phyloP scores from a whole-genome alignment of 2,329 filamentous ascomycete genomes.

The Purpureocillium takamizusanense region DNA sequence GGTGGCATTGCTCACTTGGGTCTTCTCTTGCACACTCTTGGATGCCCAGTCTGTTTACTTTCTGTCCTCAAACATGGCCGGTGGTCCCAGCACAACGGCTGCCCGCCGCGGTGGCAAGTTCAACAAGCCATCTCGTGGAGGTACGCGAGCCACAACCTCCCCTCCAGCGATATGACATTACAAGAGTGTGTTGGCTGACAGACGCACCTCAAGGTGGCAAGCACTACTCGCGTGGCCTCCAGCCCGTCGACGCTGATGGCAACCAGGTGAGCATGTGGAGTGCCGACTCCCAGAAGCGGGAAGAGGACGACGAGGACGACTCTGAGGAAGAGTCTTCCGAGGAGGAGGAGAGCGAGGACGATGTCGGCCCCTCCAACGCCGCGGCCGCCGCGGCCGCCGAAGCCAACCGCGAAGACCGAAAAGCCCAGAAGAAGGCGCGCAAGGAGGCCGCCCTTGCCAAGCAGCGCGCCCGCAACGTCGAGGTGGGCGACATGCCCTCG shows the following conservation, averaged over 20 bases:
- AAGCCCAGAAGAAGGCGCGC: slow-evolving; percentile 77
- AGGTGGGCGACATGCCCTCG: slow-evolving; percentile 79
- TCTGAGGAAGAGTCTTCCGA: slow-evolving; percentile 43
- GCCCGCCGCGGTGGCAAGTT: slow-evolving; percentile 84
- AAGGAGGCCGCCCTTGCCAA: slow-evolving; percentile 82
- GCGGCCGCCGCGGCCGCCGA: slow-evolving; percentile 27
- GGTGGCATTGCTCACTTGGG: background rate
- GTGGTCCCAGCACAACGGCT: slow-evolving; percentile 30
- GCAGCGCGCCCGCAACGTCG: slow-evolving; percentile 60
- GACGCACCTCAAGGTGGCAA: slow-evolving; percentile 63
- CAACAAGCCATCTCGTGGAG: slow-evolving; percentile 86
- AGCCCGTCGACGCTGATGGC: slow-evolving; percentile 80
- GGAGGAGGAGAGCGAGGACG: slow-evolving; percentile 42
- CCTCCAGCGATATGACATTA: background rate
- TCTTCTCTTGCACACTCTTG: background rate
- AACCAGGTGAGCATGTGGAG: slow-evolving; percentile 86
- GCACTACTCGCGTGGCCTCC: slow-evolving; percentile 86
- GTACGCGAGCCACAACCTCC: slow-evolving; percentile 30
- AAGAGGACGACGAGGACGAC: slow-evolving; percentile 43
- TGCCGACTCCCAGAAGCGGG: slow-evolving; percentile 39
- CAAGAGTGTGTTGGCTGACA: too few species aligned
- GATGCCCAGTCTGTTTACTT: background rate
- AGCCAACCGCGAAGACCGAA: slow-evolving; percentile 74
- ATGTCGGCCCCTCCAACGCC: slow-evolving; percentile 28
- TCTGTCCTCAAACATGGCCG: slow-evolving; percentile 31